Conservation (phyloP, 306 rosid species). For the Lathyrus sativus region DNA sequence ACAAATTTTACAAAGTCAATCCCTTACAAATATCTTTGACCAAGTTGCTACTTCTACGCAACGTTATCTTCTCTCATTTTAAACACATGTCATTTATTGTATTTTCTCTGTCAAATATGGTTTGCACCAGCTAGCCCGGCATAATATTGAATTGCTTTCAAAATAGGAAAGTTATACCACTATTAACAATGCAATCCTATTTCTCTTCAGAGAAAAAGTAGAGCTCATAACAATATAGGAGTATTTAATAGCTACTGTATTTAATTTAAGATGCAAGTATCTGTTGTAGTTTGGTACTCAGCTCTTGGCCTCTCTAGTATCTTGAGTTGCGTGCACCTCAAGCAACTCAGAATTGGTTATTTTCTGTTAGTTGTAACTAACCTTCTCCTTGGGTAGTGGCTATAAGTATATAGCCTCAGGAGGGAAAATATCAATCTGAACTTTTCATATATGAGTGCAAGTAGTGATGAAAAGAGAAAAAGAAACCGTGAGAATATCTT, state of each 20-base stretch:
- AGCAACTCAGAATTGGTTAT: background rate
- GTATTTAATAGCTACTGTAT: background rate
- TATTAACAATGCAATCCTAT: background rate
- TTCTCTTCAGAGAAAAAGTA: background rate
- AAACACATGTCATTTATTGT: background rate
- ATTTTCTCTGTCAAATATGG: background rate
- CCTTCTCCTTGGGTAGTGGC: background rate
- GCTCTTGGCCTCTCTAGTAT: background rate
- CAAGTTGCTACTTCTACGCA: background rate
- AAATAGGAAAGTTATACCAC: background rate
- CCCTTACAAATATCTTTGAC: constrained; percentile 7
- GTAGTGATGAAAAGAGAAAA: too few species aligned
- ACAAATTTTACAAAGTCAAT: constrained; percentile 2
- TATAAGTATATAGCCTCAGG: background rate
- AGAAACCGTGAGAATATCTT: background rate
- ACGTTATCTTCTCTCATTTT: constrained; percentile 13
- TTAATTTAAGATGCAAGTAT: background rate
- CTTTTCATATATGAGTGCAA: background rate
- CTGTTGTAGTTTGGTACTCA: too few species aligned
- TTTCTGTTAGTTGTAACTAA: background rate
- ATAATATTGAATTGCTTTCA: background rate
- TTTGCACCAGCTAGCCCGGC: background rate
- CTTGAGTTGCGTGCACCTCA: background rate
- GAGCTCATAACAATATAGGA: background rate
- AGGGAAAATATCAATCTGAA: background rate